Conservation (phyloP, 2,329 filamentous ascomycete genomes). For the Aspergillus fumigatus region DNA sequence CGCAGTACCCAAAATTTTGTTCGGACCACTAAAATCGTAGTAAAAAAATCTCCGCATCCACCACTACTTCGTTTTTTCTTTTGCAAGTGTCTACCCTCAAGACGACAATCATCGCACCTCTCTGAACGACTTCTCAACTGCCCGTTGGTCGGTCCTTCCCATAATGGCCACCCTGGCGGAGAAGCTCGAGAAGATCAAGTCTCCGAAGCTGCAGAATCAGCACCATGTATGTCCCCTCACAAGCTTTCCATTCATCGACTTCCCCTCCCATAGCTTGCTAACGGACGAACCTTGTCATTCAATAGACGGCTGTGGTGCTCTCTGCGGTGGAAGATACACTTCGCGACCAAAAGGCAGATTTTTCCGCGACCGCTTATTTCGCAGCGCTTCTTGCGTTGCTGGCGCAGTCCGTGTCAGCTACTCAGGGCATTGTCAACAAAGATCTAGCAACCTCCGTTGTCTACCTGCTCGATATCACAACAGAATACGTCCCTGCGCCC, state of each 20-base stretch:
- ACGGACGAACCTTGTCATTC: conserved; percentile 7
- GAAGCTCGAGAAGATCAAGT: conserved; percentile 95
- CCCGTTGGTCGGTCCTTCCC: conserved; percentile 25
- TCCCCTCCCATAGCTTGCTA: background rate
- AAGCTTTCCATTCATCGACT: conserved; percentile 11
- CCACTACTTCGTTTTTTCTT: conserved; percentile 20
- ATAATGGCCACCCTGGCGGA: conserved; percentile 67
- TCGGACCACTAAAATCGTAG: conserved; percentile 16
- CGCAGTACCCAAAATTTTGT: conserved; percentile 24
- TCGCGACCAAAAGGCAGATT: conserved; percentile 76
- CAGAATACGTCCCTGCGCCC: conserved; percentile 75
- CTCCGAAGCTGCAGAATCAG: conserved; percentile 92
- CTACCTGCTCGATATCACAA: conserved; percentile 91
- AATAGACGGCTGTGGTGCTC: conserved; percentile 64
- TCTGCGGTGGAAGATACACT: conserved; percentile 90
- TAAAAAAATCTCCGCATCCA: conserved; percentile 24
- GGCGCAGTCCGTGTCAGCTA: conserved; percentile 64
- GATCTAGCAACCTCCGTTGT: conserved; percentile 82
- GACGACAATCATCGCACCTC: conserved; percentile 1
- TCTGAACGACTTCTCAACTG: conserved; percentile 19
- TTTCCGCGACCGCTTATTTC: conserved; percentile 88
- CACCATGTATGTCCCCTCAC: conserved; percentile 63
- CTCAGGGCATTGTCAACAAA: conserved; percentile 66
- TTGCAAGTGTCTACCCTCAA: conserved; percentile 22
- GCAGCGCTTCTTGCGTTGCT: conserved; percentile 89